Conservation (phyloP, 2,329 filamentous ascomycete genomes). For the Colletotrichum costaricense region DNA sequence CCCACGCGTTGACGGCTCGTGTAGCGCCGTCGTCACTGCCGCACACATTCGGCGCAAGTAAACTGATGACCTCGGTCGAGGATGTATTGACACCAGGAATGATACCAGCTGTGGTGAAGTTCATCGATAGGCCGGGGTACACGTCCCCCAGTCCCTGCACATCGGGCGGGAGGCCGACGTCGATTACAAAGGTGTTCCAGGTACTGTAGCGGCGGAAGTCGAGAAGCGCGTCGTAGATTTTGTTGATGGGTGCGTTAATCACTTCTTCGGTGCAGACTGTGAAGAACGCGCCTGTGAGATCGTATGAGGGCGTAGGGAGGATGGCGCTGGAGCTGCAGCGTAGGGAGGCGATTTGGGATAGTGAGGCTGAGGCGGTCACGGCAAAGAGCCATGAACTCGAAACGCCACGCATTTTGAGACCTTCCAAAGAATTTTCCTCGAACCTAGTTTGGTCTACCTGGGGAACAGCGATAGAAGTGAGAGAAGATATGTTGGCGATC, state of each 20-base stretch:
- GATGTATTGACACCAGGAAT: not conserved
- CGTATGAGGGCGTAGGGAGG: not conserved
- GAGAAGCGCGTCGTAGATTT: not conserved
- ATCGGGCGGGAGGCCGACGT: not conserved
- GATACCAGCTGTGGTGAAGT: not conserved
- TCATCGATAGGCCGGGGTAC: not conserved
- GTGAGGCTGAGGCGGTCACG: not conserved
- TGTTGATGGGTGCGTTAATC: not conserved
- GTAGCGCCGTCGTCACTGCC: not conserved
- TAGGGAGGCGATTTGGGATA: not conserved
- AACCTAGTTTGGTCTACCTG: too few relatives aligned
- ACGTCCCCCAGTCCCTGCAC: not conserved
- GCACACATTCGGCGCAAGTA: not conserved
- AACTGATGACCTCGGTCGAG: not conserved
- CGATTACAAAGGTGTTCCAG: not conserved
- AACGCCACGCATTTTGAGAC: not conserved
- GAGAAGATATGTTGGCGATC: too few relatives aligned
- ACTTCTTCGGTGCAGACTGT: not conserved
- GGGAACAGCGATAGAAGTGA: too few relatives aligned
- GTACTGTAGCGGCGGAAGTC: not conserved
- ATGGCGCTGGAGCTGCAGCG: not conserved
- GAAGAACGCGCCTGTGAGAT: not conserved
- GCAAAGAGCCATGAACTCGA: not conserved
- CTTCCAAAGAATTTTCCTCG: too few relatives aligned
- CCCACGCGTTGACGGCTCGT: not conserved